Percentiles rank a stretch among this genome's conserved stretches.
phyloP scores from a whole-genome alignment of 768 basidiomycete species.

The Kwoniella pini region DNA sequence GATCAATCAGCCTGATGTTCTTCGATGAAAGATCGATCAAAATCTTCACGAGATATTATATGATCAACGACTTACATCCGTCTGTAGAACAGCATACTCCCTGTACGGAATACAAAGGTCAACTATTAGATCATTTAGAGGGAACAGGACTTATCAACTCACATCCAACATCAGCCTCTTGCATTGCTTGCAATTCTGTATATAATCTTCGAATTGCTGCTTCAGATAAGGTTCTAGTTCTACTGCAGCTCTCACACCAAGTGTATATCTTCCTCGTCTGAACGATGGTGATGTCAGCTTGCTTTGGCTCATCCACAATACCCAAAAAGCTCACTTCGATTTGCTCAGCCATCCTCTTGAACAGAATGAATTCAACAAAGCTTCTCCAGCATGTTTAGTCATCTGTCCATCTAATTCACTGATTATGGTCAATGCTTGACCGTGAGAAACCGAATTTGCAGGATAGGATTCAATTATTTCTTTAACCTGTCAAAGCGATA shows the following conservation, averaged over 20 bases:
- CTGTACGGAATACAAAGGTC: constrained; percentile 18
- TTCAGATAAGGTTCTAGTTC: constrained; percentile 45
- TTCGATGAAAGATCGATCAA: background rate
- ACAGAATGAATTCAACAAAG: constrained; percentile 38
- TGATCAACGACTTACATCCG: constrained; percentile 26
- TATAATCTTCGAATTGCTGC: constrained; percentile 35
- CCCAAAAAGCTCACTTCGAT: constrained; percentile 36
- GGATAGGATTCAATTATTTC: constrained; percentile 50
- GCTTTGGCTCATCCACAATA: background rate
- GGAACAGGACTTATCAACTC: too few species aligned
- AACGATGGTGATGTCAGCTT: background rate
- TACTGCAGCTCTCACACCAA: constrained; percentile 37
- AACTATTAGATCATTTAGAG: background rate
- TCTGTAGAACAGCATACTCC: constrained; percentile 30
- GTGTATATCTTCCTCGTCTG: constrained; percentile 44
- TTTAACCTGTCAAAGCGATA: constrained; percentile 33
- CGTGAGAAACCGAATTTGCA: constrained; percentile 46
- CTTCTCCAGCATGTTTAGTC: constrained; percentile 35
- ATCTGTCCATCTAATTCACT: constrained; percentile 24
- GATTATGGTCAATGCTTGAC: constrained; percentile 31
- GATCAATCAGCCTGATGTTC: background rate
- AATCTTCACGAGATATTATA: background rate
- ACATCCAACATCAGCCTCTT: constrained; percentile 41
- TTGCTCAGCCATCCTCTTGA: constrained; percentile 47
- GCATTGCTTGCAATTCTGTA: constrained; percentile 43